Conservation (phyloP, 225 moss, liverwort and hornwort species). For the Marchantia polymorpha region DNA sequence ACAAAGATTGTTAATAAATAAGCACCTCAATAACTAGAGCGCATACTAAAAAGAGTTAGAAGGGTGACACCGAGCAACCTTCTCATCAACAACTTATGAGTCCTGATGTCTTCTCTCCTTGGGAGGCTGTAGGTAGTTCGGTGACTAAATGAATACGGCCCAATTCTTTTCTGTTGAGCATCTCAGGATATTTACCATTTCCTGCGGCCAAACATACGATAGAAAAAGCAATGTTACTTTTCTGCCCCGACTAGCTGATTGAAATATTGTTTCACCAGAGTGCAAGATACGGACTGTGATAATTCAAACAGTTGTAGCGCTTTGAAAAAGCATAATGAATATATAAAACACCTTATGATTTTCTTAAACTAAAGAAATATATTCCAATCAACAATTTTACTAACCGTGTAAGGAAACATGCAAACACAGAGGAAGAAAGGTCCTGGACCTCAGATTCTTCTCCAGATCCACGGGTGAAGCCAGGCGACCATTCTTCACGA, state of each 20-base stretch:
- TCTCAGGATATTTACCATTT: too few relatives aligned
- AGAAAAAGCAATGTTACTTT: too few relatives aligned
- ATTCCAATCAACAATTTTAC: not conserved
- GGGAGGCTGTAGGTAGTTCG: not conserved
- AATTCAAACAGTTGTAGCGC: not conserved
- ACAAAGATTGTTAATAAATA: not conserved
- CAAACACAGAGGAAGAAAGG: not conserved
- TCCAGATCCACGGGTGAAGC: too few relatives aligned
- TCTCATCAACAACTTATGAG: not conserved
- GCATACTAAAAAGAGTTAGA: not conserved
- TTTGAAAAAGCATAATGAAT: not conserved
- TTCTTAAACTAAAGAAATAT: not conserved
- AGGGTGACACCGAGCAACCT: not conserved
- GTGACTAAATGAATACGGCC: not conserved
- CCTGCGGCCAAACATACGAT: too few relatives aligned
- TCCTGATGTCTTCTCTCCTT: not conserved
- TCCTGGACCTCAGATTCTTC: not conserved
- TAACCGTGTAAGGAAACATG: not conserved
- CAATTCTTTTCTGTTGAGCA: too few relatives aligned
- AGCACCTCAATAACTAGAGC: not conserved
- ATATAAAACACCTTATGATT: not conserved
- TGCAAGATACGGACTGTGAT: not conserved
- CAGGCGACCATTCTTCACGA: not conserved
- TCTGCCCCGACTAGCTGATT: not conserved
- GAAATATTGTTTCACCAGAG: not conserved